Conservation (phyloP, 805 yeast genomes). For the Spathaspora sp. region DNA sequence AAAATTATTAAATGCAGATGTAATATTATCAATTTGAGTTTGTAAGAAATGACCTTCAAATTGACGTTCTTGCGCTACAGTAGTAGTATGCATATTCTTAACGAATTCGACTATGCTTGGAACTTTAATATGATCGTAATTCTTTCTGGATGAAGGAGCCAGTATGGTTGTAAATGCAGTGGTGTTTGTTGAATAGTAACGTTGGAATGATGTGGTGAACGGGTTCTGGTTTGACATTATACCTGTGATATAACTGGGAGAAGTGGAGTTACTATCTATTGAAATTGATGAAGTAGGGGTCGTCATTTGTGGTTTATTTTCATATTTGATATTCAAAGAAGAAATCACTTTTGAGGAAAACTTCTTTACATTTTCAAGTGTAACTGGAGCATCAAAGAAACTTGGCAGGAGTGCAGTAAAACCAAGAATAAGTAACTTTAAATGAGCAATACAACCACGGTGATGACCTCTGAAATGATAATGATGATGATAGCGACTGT, state of each 20-base stretch:
- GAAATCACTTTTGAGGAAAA: slow-evolving; percentile 1
- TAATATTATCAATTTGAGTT: slow-evolving; percentile 18
- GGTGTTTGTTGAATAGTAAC: not conserved
- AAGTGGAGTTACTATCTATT: not conserved
- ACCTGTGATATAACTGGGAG: not conserved
- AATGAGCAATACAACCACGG: not conserved
- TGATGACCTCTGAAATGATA: not conserved
- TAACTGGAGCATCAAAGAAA: not conserved
- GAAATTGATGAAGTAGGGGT: not conserved
- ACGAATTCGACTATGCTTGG: not conserved
- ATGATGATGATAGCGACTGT: not conserved
- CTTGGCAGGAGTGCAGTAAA: slow-evolving; percentile 3
- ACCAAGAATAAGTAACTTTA: slow-evolving; percentile 3
- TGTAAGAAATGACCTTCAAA: slow-evolving; percentile 6
- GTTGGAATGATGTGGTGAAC: not conserved
- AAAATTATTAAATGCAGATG: slow-evolving; percentile 13
- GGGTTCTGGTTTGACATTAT: not conserved
- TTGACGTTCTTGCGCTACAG: not conserved
- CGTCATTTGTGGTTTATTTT: not conserved
- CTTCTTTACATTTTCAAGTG: slow-evolving; percentile 3
- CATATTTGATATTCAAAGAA: slow-evolving; percentile 1
- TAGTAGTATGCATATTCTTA: not conserved
- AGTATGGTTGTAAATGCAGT: not conserved
- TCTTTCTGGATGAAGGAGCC: not conserved
- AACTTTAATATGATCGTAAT: not conserved